Base-by-base conservation (phyloP, 2,329 filamentous ascomycete species). In the Colletotrichum higginsianum region DNA sequence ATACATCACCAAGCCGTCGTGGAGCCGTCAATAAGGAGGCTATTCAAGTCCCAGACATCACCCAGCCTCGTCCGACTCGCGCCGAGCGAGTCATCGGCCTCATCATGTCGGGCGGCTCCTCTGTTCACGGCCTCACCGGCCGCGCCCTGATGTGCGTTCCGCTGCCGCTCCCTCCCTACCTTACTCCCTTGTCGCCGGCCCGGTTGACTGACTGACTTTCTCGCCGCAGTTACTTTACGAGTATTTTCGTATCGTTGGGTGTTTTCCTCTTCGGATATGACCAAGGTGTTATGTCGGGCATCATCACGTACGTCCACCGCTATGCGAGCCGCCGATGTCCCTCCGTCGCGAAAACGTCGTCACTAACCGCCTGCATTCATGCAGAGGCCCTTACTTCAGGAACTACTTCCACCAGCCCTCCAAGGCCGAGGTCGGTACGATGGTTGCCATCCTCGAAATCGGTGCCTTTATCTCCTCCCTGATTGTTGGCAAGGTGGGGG, bases 401-500 rank as follows among this genome's bases (percentile, higher is more conserved):
- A 91, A 95, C 80, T 98, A 98, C 82, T 98, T 99, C 83, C 87
- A 95, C 78, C 91, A 98, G 77, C 96, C 96, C 23, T 92, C 94
- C 30, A 90, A 90, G 77, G 94, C 95, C 57, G 91, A 98, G 80
- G 92, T 99, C 71, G 96, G 96, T 71, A 98, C 95, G 38, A 98
- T 98, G 92, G 96, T 99, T 69, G 96, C 96, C 75, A 98, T 99
- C 77, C 89, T 99, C 71, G 96, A 98, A 84, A 86, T 98, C 64
- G 96, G 96, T 71, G 96, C 96, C 47, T 93, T 99, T 74, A 92
- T 97, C 77, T 93, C 96, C 23, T 98, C 96, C 1, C 84, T 99
- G 13, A 82, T 92, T 40, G 94, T 98, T 46, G 96, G 96, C 61
- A 91, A 92, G 73, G 90, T 98, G 68, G 96, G 96, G 75, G 96